Evolutionary conservation across 345 rosid species (phyloP).

Genomic region (Eucalyptus grandis): DNA sequence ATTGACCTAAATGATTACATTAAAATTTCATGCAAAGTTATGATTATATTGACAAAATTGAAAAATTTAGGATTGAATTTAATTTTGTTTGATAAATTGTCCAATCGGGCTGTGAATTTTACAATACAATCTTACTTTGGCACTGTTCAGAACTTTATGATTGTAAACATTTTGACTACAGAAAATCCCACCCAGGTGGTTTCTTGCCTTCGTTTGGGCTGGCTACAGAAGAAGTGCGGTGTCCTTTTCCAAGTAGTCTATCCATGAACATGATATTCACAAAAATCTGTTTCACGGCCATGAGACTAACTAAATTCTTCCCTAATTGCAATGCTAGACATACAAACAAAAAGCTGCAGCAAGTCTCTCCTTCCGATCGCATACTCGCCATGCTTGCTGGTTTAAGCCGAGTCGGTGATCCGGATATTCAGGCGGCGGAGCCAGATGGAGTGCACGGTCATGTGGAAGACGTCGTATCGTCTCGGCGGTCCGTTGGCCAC

Average conservation of each 20-base stretch:
- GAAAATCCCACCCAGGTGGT: neutral
- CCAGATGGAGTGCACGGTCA: conserved; percentile 29
- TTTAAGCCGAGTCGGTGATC: neutral
- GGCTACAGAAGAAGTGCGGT: neutral
- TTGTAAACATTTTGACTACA: neutral
- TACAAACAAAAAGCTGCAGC: neutral
- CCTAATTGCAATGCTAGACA: neutral
- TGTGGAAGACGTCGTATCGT: conserved; percentile 24
- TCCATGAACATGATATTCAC: neutral
- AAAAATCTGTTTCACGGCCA: neutral
- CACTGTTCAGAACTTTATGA: neutral
- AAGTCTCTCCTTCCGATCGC: neutral
- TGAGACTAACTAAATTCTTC: neutral
- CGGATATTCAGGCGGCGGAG: conserved; percentile 22
- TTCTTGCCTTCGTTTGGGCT: neutral
- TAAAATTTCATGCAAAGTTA: neutral
- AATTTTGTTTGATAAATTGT: rapidly evolving
- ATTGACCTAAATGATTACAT: neutral
- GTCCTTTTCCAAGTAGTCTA: neutral
- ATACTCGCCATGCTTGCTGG: neutral
- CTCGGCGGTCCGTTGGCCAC: conserved; percentile 9
- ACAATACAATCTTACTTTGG: neutral
- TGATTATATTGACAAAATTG: neutral
- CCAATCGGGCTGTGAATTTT: neutral
- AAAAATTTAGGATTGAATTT: neutral